phyloP scores from a whole-genome alignment of 2,329 filamentous ascomycete species.

The Calonectria henricotiae region DNA sequence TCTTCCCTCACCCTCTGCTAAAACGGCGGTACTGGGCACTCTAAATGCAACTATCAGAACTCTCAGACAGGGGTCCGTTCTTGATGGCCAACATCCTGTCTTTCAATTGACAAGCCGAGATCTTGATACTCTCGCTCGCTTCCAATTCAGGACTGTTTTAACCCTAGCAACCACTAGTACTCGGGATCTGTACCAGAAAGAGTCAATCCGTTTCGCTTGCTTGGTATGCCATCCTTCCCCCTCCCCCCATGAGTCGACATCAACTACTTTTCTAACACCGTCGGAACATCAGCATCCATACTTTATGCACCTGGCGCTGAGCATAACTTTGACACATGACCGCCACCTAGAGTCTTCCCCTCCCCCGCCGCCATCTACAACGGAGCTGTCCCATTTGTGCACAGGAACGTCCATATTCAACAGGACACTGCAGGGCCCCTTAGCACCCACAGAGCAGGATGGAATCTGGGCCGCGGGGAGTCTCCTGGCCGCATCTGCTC shows the following conservation, averaged over 20 bases:
- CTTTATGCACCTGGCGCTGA: slow-evolving; percentile 6
- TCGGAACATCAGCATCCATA: neutral
- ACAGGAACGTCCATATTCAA: slow-evolving; percentile 10
- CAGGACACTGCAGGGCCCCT: slow-evolving; percentile 1
- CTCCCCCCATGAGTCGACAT: no score
- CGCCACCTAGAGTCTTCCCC: slow-evolving; percentile 4
- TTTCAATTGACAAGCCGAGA: slow-evolving; percentile 4
- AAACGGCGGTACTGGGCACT: neutral
- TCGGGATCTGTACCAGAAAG: slow-evolving; percentile 1
- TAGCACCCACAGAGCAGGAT: neutral
- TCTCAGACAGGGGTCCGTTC: neutral
- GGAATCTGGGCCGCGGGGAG: slow-evolving; percentile 14
- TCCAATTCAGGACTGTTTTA: slow-evolving; percentile 12
- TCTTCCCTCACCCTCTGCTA: slow-evolving; percentile 2
- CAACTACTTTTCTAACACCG: neutral
- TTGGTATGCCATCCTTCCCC: neutral
- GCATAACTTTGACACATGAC: slow-evolving; percentile 14
- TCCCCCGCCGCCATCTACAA: slow-evolving; percentile 7
- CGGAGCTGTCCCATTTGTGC: slow-evolving; percentile 7
- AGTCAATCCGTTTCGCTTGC: slow-evolving; percentile 8
- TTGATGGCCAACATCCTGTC: neutral
- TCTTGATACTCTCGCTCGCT: slow-evolving; percentile 13
- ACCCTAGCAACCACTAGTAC: slow-evolving; percentile 1
- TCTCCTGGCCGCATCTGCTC: neutral
- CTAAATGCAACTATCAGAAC: slow-evolving; percentile 8